Base-by-base conservation (phyloP, 768 basidiomycete genomes). In the Boletus rex-veris region DNA sequence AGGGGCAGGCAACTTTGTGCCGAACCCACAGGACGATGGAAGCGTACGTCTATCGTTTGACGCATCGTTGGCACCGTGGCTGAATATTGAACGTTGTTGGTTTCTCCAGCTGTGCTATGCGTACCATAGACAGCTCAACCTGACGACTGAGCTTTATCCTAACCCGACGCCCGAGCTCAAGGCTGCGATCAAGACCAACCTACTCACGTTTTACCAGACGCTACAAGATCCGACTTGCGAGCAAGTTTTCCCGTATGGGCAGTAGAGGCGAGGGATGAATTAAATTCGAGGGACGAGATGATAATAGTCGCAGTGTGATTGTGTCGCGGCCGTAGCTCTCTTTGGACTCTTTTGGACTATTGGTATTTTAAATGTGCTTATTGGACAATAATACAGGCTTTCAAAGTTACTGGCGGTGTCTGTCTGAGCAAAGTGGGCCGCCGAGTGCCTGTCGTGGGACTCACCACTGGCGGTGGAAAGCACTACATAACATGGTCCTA, bases 101-200 rank as follows among this genome's bases (percentile, higher is more conserved):
- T 37, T 16, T 14, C 16, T 16, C 15, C 12, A 37, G 36, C 1
- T 6, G 11, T 37, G 36, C 36, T 37, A 37, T 37, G 36, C 15
- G 36, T 37, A 37, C 15, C 36, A 37, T 14, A 12, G 36, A 31
- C 31, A 9, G 31, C 9, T 31, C 31, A 31, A 31, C 31, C 11
- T 31, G 7, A 31, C 31, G 31, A 11, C 31, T 31, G 31, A 26
- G 36, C 18, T 62, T 50, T 64, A 65, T 45, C 63, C 63, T 8
- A 21, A 64, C 9, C 63, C 63, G 21, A 50, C 54, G 3, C 4
- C 54, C 6, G 54, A 64, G 0, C 63, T 64, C 26, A 31, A 38
- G 33, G 15, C 50, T 2, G 63, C 63, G 42, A 65, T 65, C 54
- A 62, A 54, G 43, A 50, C 41, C 33, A 66, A 58, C 16, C 5